Conservation (phyloP, 139 green algal species). For the Chlamydomonas schloesseri region DNA sequence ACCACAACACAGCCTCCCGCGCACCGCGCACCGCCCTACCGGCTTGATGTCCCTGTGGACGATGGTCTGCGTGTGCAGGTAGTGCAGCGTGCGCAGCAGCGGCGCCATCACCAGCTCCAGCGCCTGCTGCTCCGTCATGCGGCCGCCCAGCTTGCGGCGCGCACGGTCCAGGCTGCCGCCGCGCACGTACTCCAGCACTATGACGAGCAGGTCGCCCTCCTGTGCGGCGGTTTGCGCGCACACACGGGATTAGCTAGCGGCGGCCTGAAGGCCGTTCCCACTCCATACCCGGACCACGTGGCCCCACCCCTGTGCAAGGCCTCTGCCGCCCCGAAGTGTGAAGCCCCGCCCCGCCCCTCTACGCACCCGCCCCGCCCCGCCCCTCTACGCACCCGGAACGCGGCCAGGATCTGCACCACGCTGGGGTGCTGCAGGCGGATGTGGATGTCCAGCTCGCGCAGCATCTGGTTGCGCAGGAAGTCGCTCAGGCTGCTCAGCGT, state of each 20-base stretch:
- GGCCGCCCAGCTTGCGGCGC: slow-evolving; percentile 47
- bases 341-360: not conserved
- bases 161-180: slow-evolving; percentile 49
- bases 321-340: no score
- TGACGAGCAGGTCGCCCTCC: slow-evolving; percentile 48
- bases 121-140: slow-evolving; percentile 47
- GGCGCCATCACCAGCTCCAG: slow-evolving; percentile 54
- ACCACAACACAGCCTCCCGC: no score
- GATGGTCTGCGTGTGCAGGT: slow-evolving; percentile 55
- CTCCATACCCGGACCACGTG: no score
- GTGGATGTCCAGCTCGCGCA: slow-evolving; percentile 60
- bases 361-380: not conserved
- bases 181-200: slow-evolving; percentile 57
- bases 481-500: slow-evolving; percentile 39
- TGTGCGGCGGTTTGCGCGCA: not conserved
- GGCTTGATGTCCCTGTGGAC: slow-evolving; percentile 61
- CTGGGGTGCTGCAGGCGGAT: slow-evolving; percentile 50
- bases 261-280: not conserved
- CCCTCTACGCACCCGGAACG: slow-evolving; percentile 39
- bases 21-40: not conserved
- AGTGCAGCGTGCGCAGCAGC: slow-evolving; percentile 52
- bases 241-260: no score
- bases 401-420: slow-evolving; percentile 52
- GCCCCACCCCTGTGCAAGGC: no score
- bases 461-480: slow-evolving; percentile 52